Evolutionary conservation across 179 eudicot genomes (phyloP), one percentile per base, ranked within the genome.

Genomic region (Nepenthes alata): DNA sequence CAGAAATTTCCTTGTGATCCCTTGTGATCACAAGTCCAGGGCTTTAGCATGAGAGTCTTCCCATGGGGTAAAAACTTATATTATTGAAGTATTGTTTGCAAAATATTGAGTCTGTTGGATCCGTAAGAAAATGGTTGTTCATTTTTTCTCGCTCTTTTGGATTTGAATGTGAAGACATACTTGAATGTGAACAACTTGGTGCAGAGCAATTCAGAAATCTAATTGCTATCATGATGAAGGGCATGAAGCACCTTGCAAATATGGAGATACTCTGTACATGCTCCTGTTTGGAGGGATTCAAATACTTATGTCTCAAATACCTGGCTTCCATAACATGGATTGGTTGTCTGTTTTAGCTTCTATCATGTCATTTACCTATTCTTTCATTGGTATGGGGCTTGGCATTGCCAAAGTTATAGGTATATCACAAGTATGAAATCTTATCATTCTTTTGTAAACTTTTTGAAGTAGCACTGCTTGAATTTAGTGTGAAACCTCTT

Each of bases 281-380:
- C 66, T 84, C 39, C 66, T 80, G 13, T 79, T 91, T 68, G 98
- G 95, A 62, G 52, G 77, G 11, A 56, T 83, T 60, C 87, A 91
- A 75, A 44, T 75, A 62, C 34, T 88, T 8, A 70, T 77, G 75
- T 85, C 91, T 67, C 98, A 88, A 69, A 88, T 89, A 68, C 96
- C 98, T 54, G 68, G 80, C 53, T 85, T 88, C 67, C 85, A 78
- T 41, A 73, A 81, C 59, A 80, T 82, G 35, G 78, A 82, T 52
- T 80, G 88, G 91, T 81, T 91, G 51, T 91, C 98, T 5, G 55
- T 81, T 54, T 70, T 86, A 11, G 87, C 98, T 61, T 89, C 98
- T 56, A 47, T 61, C 53, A 91, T 91, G 97, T 91, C 96, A 25
- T 77, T 91, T 61, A 69, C 80, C 13, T 91, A 88, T 68, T 78